Percentiles rank a stretch among this genome's conserved stretches.
phyloP scores from a whole-genome alignment of 441 rosid species.

The Omphalea diandra region DNA sequence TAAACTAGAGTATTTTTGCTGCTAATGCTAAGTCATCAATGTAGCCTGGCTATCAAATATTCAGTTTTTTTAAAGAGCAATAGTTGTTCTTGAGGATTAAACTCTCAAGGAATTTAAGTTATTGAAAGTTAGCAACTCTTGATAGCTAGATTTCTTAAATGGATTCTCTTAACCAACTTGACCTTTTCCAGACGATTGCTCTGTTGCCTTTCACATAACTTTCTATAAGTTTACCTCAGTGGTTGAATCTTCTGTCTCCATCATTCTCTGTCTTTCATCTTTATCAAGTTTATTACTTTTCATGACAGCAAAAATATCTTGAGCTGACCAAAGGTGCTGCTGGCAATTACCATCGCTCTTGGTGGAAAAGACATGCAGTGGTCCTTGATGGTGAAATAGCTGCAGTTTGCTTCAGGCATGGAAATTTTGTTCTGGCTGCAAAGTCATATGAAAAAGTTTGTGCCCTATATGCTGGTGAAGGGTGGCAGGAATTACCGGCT shows the following conservation, averaged over 20 bases:
- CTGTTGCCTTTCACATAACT: not conserved
- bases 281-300: constrained; percentile 27
- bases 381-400: constrained; percentile 99
- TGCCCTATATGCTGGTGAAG: constrained; percentile 95
- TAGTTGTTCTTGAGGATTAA: not conserved
- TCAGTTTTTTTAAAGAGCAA: not conserved
- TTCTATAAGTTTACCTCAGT: not conserved
- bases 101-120: not conserved
- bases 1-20: no score
- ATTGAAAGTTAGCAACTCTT: not conserved
- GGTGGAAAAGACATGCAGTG: constrained; percentile 99
- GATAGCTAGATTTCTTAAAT: not conserved
- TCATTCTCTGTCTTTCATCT: constrained; percentile 8
- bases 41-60: not conserved
- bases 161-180: not conserved
- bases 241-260: not conserved
- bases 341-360: constrained; percentile 87
- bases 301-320: constrained; percentile 82
- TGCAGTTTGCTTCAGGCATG: constrained; percentile 87
- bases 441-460: constrained; percentile 98
- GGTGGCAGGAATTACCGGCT: constrained; percentile 97
- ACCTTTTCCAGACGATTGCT: not conserved
- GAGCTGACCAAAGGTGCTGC: constrained; percentile 97
- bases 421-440: constrained; percentile 93
- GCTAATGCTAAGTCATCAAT: not conserved